phyloP scores from a whole-genome alignment of 345 rosid species.

The Euphorbia tirucalli region DNA sequence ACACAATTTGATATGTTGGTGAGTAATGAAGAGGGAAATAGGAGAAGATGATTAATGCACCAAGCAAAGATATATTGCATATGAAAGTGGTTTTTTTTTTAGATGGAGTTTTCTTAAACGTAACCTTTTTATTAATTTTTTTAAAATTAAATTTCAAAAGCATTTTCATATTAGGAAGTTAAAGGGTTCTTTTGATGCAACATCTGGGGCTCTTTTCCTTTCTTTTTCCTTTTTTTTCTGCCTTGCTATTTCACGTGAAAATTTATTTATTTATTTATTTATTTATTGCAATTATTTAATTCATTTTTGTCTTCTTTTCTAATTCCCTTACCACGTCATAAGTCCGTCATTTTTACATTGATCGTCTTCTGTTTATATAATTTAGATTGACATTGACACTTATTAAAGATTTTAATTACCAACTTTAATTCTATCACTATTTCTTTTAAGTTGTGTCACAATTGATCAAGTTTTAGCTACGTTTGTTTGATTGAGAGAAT shows the following conservation, averaged over 20 bases:
- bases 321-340: too few species aligned
- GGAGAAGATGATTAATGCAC: not conserved
- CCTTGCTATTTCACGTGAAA: not conserved
- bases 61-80: not conserved
- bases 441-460: too few species aligned
- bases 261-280: not conserved
- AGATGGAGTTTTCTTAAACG: slow-evolving; percentile 19
- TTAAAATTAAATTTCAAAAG: not conserved
- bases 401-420: too few species aligned
- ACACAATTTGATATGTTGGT: not conserved
- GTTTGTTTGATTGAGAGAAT: too few species aligned
- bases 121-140: not conserved
- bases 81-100: not conserved
- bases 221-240: not conserved
- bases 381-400: too few species aligned
- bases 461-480: too few species aligned
- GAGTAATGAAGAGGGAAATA: too few species aligned
- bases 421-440: too few species aligned
- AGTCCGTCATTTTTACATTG: too few species aligned
- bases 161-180: not conserved
- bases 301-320: too few species aligned
- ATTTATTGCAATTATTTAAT: too few species aligned
- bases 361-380: too few species aligned
- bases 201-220: not conserved
- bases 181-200: not conserved